Evolutionary conservation across 2,329 filamentous ascomycete species (phyloP), one percentile per base, ranked within the genome.

Genomic region (Metarhizium rileyi): DNA sequence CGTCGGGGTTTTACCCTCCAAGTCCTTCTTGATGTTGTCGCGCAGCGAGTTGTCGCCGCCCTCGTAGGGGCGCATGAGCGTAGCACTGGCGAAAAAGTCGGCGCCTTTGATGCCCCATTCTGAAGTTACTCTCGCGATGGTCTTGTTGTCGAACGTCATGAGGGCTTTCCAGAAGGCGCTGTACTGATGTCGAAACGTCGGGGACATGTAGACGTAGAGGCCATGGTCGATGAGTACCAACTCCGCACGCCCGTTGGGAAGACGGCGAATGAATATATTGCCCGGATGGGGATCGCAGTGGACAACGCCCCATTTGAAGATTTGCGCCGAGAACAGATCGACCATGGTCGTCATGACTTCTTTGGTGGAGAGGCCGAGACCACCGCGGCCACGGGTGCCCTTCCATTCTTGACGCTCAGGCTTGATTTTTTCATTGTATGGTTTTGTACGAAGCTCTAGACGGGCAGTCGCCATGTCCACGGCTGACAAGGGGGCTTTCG

Each of bases 271-370:
- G 70, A 98, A 95, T 65, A 97, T 93, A 69, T 98, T 98, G 26
- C 91, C 91, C 1, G 93, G 93, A 63, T 98, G 93, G 9, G 93
- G 93, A 65, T 98, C 93, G 69, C 91, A 96, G 71, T 98, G 91
- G 0, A 97, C 87, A 41, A 87, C 79, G 12, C 93, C 93, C 87
- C 89, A 97, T 56, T 95, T 84, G 73, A 96, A 98, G 77, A 97
- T 97, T 63, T 97, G 91, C 2, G 89, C 90, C n/a, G 85, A 87
- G 72, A 97, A 98, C 30, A 97, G 77, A 64, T 96, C 91, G 46
- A 96, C 81, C 83, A 97, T 96, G 28, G 89, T 96, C 5, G 85
- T 86, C 93, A 97, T 97, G 52, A 96, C 89, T 52, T 91, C 85
- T 61, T 86, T 87, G 27, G 89, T 74, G 7, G 81, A 83, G 3